A percentile compares a stretch with the other conserved stretches of the same genome.
Evolutionary conservation across 1,284 basidiomycete genomes (phyloP).

Genomic region (Takashimella koratensis): DNA sequence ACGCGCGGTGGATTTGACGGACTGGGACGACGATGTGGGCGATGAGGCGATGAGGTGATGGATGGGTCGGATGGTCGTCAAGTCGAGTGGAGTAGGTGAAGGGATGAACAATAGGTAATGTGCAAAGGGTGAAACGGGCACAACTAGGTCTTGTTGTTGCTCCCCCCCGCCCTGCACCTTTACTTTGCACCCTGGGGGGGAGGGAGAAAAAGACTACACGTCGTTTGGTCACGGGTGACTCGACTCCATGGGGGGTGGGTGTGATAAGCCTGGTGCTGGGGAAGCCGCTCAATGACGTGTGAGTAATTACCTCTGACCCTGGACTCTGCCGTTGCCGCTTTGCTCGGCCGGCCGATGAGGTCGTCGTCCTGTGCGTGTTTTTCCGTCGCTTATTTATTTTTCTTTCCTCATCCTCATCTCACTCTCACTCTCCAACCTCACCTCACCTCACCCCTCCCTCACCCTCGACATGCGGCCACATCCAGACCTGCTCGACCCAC

Average conservation of each 20-base stretch:
- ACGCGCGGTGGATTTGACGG: neutral
- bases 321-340: neutral
- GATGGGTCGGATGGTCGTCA: too few relatives aligned
- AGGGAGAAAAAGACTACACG: neutral
- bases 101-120: too few relatives aligned
- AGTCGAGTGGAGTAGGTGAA: too few relatives aligned
- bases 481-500: slow-evolving; percentile 20
- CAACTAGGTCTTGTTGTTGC: too few relatives aligned
- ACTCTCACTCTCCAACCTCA: neutral
- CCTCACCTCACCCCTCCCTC: neutral
- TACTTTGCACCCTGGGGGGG: too few relatives aligned
- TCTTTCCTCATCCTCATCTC: neutral
- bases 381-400: neutral
- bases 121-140: too few relatives aligned
- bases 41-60: neutral
- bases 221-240: neutral
- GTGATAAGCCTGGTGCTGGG: neutral
- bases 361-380: neutral
- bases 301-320: neutral
- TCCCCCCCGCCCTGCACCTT: too few relatives aligned
- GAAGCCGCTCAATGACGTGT: neutral
- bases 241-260: neutral
- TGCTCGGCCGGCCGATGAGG: neutral
- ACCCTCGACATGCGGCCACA: slow-evolving; percentile 6
- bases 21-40: neutral